These are phyloP conservation scores for Thalassiosira profunda DNA, from an alignment of 108 stramenopile genomes.

Conservation along the genomic window DNA sequence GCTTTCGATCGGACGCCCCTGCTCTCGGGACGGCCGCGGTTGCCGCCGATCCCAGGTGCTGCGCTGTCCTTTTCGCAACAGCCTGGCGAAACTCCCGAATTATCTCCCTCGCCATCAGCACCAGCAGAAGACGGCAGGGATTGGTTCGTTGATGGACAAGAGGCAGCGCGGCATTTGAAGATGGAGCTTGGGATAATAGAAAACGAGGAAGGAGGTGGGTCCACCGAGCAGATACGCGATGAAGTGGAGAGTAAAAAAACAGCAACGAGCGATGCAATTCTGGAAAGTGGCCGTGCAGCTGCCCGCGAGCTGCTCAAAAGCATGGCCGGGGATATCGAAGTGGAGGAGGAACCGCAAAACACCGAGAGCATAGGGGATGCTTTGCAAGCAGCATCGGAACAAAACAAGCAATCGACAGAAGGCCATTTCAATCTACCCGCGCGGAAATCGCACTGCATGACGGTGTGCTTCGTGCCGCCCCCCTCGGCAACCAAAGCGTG, in stretches of 20 bases:
- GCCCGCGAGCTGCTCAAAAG: conserved; percentile 22
- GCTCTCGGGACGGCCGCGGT: too few relatives aligned
- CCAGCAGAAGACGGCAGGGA: background rate
- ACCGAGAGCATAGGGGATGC: background rate
- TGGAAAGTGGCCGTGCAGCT: conserved; percentile 37
- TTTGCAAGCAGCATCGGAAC: background rate
- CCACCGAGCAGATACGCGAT: background rate
- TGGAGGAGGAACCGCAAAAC: background rate
- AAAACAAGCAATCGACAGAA: background rate
- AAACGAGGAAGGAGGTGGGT: background rate
- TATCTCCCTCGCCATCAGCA: background rate
- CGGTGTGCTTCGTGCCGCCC: conserved; percentile 83
- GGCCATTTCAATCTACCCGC: conserved; percentile 20
- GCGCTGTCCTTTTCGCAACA: too few relatives aligned
- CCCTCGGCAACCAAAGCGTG: conserved; percentile 55
- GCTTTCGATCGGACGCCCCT: too few relatives aligned
- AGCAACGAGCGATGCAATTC: background rate
- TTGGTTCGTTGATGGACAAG: conserved; percentile 29
- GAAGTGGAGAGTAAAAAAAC: background rate
- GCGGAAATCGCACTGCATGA: conserved; percentile 47
- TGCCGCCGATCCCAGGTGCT: too few relatives aligned
- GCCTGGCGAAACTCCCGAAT: too few relatives aligned
- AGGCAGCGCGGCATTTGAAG: conserved; percentile 19
- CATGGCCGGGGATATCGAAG: conserved; percentile 1
- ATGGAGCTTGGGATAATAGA: conserved; percentile 8